These are phyloP conservation scores for Flaveria brownii DNA, from an alignment of 129 eudicot species.

Conservation along the genomic window DNA sequence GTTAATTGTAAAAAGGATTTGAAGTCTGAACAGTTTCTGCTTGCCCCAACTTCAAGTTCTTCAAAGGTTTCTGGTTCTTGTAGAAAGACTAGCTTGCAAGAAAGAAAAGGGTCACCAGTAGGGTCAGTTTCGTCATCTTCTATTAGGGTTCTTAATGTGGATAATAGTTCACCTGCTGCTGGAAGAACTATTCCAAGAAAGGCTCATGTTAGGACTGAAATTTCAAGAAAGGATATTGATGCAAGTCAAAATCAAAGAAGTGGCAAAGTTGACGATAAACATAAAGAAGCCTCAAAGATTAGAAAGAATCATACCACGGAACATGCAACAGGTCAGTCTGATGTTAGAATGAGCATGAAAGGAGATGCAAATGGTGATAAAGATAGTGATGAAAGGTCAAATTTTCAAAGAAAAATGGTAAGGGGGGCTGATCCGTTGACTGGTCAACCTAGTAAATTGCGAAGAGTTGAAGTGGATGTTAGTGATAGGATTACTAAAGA, in stretches of 20 bases:
- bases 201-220: conserved; percentile 29
- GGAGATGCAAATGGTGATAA: conserved; percentile 19
- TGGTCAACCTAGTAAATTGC: conserved; percentile 40
- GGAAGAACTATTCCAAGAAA: conserved; percentile 36
- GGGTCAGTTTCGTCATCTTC: conserved; percentile 90
- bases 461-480: conserved; percentile 33
- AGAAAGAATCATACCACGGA: not conserved
- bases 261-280: conserved; percentile 32
- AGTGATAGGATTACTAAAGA: conserved; percentile 27
- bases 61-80: conserved; percentile 70
- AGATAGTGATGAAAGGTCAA: conserved; percentile 31
- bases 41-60: conserved; percentile 75
- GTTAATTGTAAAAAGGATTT: conserved; percentile 37
- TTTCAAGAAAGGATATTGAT: conserved; percentile 43
- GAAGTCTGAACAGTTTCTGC: conserved; percentile 45
- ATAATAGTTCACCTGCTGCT: conserved; percentile 34
- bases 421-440: conserved; percentile 26
- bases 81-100: conserved; percentile 47
- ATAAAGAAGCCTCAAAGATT: conserved; percentile 16
- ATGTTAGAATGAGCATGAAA: conserved; percentile 9
- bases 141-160: conserved; percentile 32
- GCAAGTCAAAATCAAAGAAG: conserved; percentile 26
- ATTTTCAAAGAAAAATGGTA: conserved; percentile 32
- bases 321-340: conserved; percentile 2
- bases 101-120: conserved; percentile 70